Evolutionary conservation across 176 grass and related monocot genomes (phyloP).

Genomic region (Cenchrus fungigraminus): DNA sequence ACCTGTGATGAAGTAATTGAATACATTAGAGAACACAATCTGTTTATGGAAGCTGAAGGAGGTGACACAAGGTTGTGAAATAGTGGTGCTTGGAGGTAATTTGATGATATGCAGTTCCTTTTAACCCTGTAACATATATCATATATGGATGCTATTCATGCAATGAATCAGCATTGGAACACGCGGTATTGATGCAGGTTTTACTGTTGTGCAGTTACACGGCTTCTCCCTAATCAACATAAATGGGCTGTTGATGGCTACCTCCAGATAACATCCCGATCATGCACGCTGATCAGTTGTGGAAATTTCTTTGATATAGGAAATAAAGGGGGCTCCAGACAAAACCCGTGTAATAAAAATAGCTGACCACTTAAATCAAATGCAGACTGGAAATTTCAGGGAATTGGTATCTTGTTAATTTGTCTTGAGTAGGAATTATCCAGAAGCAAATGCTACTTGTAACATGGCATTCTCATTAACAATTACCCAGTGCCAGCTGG

Average conservation of each 20-base stretch:
- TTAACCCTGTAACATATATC: not conserved
- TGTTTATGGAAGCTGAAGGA: conserved; percentile 44
- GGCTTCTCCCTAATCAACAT: not conserved
- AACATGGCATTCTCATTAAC: not conserved
- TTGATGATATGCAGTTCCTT: not conserved
- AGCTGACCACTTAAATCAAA: not conserved
- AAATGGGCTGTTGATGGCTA: not conserved
- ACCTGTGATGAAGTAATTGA: conserved; percentile 75
- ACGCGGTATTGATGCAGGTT: not conserved
- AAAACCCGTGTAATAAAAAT: not conserved
- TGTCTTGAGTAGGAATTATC: not conserved
- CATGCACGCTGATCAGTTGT: not conserved
- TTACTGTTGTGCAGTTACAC: not conserved
- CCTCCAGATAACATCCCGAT: not conserved
- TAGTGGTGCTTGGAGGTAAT: not conserved
- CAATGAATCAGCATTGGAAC: not conserved
- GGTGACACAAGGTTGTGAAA: conserved; percentile 22
- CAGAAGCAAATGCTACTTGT: not conserved
- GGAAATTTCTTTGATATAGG: not conserved
- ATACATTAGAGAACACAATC: conserved; percentile 70
- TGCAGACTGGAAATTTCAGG: not conserved
- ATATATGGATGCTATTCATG: not conserved
- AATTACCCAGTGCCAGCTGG: not conserved
- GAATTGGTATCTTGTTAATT: not conserved
- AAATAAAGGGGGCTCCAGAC: not conserved